Evolutionary conservation across 140 eudicot genomes (phyloP).

Genomic region (Cichorium intybus): DNA sequence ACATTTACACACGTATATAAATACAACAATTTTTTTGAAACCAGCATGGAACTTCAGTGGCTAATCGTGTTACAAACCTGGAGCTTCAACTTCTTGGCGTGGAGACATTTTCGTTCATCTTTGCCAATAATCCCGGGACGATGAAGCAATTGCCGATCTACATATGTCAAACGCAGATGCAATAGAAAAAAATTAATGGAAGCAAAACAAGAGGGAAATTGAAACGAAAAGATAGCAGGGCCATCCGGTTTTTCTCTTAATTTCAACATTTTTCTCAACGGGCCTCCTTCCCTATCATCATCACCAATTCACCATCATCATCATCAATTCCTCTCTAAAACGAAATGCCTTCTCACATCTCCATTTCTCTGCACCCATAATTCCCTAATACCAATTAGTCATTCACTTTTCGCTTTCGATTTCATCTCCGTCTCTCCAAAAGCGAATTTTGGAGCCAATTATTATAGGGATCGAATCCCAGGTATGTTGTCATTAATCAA

Average conservation of each 20-base stretch:
- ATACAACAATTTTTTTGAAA: neutral
- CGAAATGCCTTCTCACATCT: conserved; percentile 12
- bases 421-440: neutral
- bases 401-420: neutral
- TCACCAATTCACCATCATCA: conserved; percentile 1
- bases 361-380: conserved; percentile 17
- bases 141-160: conserved; percentile 12
- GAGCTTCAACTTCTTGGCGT: conserved; percentile 5
- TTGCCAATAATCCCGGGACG: conserved; percentile 11
- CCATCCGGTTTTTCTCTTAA: conserved; percentile 26
- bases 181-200: conserved; percentile 18
- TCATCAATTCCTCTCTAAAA: conserved; percentile 16
- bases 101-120: conserved; percentile 12
- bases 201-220: conserved; percentile 21
- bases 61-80: too few species aligned
- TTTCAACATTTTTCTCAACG: conserved; percentile 25
- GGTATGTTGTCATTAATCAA: conserved; percentile 4
- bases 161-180: conserved; percentile 29
- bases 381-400: neutral
- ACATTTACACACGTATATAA: neutral
- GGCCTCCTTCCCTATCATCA: neutral
- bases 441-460: neutral
- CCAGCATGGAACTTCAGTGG: too few species aligned
- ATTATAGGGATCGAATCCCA: conserved; percentile 22
- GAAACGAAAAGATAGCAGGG: conserved; percentile 31